phyloP scores from a whole-genome alignment of 2,329 filamentous ascomycete species.

The Fulvia fulva region DNA sequence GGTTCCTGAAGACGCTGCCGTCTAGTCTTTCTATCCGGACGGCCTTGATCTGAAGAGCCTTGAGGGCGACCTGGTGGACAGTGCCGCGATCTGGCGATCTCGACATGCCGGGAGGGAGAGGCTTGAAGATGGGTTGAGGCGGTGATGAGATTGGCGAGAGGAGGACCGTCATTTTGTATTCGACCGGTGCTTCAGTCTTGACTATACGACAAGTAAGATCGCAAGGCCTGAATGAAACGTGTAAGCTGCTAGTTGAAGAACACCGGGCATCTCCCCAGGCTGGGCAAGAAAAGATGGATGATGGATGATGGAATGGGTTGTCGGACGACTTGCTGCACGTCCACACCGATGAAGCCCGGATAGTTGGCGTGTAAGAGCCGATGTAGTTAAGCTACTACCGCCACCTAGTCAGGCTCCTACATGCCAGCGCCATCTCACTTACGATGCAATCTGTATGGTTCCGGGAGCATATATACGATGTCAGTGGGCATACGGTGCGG shows the following conservation, averaged over 20 bases:
- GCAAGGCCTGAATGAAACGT: slow-evolving; percentile 3
- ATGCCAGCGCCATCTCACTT: slow-evolving; percentile 14
- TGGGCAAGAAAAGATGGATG: background rate
- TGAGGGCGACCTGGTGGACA: slow-evolving; percentile 24
- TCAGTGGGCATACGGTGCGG: slow-evolving; percentile 17
- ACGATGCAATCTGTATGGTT: slow-evolving; percentile 14
- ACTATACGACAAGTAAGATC: background rate
- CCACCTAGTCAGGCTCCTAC: slow-evolving; percentile 13
- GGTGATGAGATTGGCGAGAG: slow-evolving; percentile 2
- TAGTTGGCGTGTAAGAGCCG: slow-evolving; percentile 2
- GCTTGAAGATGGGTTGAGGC: background rate
- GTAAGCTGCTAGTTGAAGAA: background rate
- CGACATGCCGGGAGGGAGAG: slow-evolving; percentile 14
- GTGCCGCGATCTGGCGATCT: slow-evolving; percentile 23
- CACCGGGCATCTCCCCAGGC: slow-evolving; percentile 12
- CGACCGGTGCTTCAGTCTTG: background rate
- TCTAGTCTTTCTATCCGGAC: slow-evolving; percentile 26
- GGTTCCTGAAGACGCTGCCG: slow-evolving; percentile 38
- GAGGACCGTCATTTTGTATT: slow-evolving; percentile 20
- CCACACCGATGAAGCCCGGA: slow-evolving; percentile 20
- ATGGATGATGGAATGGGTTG: slow-evolving; percentile 1
- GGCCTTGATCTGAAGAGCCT: slow-evolving; percentile 25
- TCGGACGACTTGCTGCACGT: slow-evolving; percentile 15
- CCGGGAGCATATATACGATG: slow-evolving; percentile 13
- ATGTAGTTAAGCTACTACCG: slow-evolving; percentile 14